A percentile compares a stretch with the other conserved stretches of the same genome.
These are phyloP conservation scores for Claviceps quebecensis DNA, from an alignment of 2,329 filamentous ascomycete species.

Conservation along the genomic window DNA sequence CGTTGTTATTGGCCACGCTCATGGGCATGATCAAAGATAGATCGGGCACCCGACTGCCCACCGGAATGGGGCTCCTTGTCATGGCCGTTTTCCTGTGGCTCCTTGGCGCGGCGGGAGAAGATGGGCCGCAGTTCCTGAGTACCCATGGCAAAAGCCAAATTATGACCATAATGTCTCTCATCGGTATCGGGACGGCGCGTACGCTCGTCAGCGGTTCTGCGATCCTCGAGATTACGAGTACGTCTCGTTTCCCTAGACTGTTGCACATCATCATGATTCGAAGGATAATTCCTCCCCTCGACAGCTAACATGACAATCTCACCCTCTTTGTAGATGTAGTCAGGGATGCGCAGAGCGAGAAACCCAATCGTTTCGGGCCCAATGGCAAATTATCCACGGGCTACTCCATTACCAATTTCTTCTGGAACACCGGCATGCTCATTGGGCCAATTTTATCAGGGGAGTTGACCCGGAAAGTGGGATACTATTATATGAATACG, in stretches of 20 bases:
- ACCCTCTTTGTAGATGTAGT: not conserved
- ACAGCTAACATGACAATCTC: not conserved
- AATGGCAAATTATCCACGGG: not conserved
- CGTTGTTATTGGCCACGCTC: not conserved
- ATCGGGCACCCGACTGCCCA: not conserved
- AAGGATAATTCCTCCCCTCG: not conserved
- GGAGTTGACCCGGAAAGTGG: not conserved
- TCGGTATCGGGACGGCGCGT: not conserved
- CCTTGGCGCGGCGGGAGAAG: not conserved
- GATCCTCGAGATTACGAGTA: constrained; percentile 1
- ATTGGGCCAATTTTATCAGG: not conserved
- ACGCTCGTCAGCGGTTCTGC: not conserved
- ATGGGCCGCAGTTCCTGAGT: not conserved
- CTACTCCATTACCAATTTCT: not conserved
- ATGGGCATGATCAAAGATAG: not conserved
- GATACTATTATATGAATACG: constrained; percentile 1
- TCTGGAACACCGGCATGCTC: not conserved
- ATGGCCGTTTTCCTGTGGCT: not conserved
- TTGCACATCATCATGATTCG: no score
- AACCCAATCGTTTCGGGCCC: not conserved
- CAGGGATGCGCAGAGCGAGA: not conserved
- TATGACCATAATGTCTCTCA: not conserved
- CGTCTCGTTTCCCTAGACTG: not conserved
- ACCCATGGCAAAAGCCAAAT: not conserved
- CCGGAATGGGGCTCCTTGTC: not conserved